Evolutionary conservation across 2,329 filamentous ascomycete species (phyloP), one percentile per base, ranked within the genome.

Genomic region (Cryphonectria carpinicola): DNA sequence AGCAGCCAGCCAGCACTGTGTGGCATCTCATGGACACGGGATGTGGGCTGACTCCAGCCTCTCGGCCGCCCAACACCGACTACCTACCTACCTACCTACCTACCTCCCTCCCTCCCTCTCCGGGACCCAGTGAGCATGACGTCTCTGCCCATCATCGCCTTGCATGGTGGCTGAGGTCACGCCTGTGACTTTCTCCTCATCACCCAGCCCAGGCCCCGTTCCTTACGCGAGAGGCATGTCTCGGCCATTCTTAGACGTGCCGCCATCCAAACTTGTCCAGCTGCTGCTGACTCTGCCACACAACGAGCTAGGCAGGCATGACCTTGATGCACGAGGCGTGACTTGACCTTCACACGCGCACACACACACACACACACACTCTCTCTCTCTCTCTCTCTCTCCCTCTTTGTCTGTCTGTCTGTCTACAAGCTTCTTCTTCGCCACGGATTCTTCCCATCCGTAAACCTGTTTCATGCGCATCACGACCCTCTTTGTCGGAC

Each of bases 221-320:
- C 14, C 54, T 58, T 58, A 14, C 25, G 28, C 54, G 46, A 32
- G 28, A 32, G 54, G 25, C 19, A 58, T 58, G 54, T 58, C 54
- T 58, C 54, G 54, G 54, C 54, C 54, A 6, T 58, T 17, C 54
- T 19, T 32, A 13, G 13, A 19, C 17, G 54, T 35, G 25, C 54
- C 6, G 54, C 19, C 28, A 32, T 8, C 25, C 54, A 10, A 10
- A 19, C 43, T 28, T 13, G 52, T 58, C 54, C 28, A 32, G 54
- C 54, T 58, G 54, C 54, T 58, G 54, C 54, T 58, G 54, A 58
- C 54, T 7, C 54, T 58, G 28, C 54, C 54, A 58, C 54, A 58
- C 25, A 35, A 32, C 11, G 32, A 32, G 25, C 54, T 32, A 32
- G 25, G 28, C 54, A 35, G 54, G 14, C 6, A 19, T 13, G 10